phyloP scores from a whole-genome alignment of 75 land plant species.

The Adiantum capillusveneris region DNA sequence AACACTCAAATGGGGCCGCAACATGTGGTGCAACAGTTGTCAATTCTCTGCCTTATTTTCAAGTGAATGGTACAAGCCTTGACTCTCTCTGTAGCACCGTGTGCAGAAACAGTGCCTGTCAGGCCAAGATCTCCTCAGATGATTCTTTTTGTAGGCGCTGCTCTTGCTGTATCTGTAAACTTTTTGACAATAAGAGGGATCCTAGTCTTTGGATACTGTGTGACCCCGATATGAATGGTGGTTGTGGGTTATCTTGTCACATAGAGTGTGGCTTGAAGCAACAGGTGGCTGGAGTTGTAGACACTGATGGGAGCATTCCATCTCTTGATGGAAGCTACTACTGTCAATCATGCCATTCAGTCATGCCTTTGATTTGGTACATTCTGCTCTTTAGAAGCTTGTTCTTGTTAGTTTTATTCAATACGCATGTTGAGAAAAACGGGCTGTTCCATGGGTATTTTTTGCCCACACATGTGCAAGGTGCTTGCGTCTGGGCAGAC shows the following conservation, averaged over 20 bases:
- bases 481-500: too few relatives aligned
- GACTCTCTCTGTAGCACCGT: neutral
- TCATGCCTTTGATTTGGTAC: conserved; percentile 71
- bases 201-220: conserved; percentile 82
- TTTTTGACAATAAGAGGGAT: conserved; percentile 85
- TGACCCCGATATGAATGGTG: conserved; percentile 44
- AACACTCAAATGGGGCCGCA: neutral
- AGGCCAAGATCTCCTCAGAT: conserved; percentile 28
- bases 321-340: conserved; percentile 61
- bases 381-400: too few relatives aligned
- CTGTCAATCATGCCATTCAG: conserved; percentile 60
- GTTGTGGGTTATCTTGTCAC: conserved; percentile 77
- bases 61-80: neutral
- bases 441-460: too few relatives aligned
- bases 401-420: too few relatives aligned
- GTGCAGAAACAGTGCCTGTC: conserved; percentile 63
- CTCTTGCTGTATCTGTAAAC: conserved; percentile 81
- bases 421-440: too few relatives aligned
- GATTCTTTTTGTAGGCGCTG: conserved; percentile 72
- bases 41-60: too few relatives aligned
- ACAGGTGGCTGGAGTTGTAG: conserved; percentile 42
- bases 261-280: conserved; percentile 66
- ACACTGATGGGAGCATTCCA: conserved; percentile 11
- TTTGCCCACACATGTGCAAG: too few relatives aligned
- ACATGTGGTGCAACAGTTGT: neutral